Percentiles rank a stretch among this genome's conserved stretches.
Conservation (phyloP, 345 rosid species). For the Brassica carinata region DNA sequence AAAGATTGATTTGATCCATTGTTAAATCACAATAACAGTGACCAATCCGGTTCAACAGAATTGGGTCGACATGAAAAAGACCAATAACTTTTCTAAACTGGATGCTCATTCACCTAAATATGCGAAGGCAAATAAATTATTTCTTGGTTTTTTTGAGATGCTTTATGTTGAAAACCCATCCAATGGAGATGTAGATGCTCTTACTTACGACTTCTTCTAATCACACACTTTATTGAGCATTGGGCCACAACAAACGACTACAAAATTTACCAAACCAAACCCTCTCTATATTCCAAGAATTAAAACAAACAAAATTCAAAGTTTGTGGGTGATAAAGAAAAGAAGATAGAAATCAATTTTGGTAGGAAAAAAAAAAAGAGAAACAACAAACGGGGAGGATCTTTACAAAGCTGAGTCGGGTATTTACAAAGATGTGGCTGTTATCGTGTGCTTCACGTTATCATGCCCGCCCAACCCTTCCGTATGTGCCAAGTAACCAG, state of each 20-base stretch:
- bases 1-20: too few relatives aligned
- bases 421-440: constrained; percentile 29
- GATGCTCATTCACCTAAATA: background rate
- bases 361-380: background rate
- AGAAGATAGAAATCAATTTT: background rate
- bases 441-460: background rate
- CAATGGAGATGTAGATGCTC: background rate
- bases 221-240: background rate
- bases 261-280: constrained; percentile 1
- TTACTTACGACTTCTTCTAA: background rate
- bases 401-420: constrained; percentile 26
- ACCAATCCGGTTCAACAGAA: background rate
- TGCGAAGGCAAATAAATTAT: background rate
- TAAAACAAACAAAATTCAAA: constrained; percentile 6
- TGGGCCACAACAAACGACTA: background rate
- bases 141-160: background rate
- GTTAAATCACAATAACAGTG: too few relatives aligned
- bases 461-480: background rate
- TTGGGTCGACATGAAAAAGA: background rate
- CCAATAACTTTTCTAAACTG: background rate
- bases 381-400: background rate
- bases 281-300: constrained; percentile 6
- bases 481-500: constrained; percentile 13
- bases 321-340: background rate
- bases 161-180: background rate